Conservation (phyloP, 1,284 basidiomycete genomes). For the Phellopilus nigrolimitatus region DNA sequence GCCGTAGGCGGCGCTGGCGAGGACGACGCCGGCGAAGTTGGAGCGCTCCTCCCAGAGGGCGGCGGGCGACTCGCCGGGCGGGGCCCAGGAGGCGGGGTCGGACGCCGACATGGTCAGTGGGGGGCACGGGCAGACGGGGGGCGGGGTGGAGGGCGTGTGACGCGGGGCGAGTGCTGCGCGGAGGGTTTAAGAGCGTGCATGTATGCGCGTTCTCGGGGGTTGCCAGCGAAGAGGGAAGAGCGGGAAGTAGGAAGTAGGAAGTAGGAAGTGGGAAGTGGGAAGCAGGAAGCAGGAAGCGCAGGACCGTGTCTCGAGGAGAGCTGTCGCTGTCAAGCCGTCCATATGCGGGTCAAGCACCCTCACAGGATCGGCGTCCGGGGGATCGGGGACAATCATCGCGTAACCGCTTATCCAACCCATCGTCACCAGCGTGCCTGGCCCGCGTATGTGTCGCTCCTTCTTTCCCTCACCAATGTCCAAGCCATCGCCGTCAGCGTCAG, state of each 20-base stretch:
- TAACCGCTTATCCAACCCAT: not conserved
- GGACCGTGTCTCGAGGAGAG: too few relatives aligned
- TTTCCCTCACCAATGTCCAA: not conserved
- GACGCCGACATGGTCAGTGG: conserved; percentile 4
- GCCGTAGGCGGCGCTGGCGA: conserved; percentile 18
- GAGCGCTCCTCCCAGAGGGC: conserved; percentile 21
- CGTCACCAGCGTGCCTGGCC: not conserved
- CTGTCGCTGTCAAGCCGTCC: too few relatives aligned
- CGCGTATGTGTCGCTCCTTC: not conserved
- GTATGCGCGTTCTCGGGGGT: not conserved
- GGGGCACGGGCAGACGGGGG: not conserved
- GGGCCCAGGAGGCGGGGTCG: conserved; percentile 12
- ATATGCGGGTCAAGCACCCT: not conserved
- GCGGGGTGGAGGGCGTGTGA: not conserved
- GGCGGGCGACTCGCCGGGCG: conserved; percentile 15
- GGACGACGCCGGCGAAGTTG: conserved; percentile 17
- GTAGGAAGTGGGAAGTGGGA: not conserved
- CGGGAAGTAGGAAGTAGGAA: too few relatives aligned
- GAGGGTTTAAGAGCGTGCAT: not conserved
- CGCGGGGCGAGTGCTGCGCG: not conserved
- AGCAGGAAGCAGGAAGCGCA: too few relatives aligned
- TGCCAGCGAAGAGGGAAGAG: not conserved
- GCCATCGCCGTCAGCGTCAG: not conserved
- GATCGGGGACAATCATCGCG: not conserved
- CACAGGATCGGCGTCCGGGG: too few relatives aligned